Evolutionary conservation across 768 basidiomycete genomes (phyloP).

Genomic region (Lactifluus hygrophoroides): DNA sequence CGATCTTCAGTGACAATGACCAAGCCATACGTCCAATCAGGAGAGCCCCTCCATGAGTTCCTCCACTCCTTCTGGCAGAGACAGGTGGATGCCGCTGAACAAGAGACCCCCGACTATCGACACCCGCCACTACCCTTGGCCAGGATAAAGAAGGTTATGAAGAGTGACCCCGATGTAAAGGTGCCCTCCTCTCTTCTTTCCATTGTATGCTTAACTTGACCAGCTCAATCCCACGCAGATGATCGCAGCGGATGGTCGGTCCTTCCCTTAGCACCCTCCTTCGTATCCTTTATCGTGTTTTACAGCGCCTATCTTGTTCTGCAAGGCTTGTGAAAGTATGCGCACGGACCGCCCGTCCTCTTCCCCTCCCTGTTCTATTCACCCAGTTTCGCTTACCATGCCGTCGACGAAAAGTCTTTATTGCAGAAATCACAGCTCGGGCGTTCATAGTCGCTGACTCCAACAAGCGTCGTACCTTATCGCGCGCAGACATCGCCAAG

Average conservation of each 20-base stretch:
- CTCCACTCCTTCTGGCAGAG: constrained; percentile 85
- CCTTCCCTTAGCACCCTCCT: constrained; percentile 17
- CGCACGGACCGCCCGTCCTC: constrained; percentile 18
- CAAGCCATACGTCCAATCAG: constrained; percentile 67
- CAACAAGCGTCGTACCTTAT: constrained; percentile 92
- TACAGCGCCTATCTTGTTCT: constrained; percentile 86
- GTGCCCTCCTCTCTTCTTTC: constrained; percentile 36
- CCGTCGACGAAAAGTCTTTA: constrained; percentile 66
- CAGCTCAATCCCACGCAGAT: constrained; percentile 44
- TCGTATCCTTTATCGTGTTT: neutral
- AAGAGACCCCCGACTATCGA: constrained; percentile 80
- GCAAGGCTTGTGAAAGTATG: constrained; percentile 97
- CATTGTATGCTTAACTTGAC: neutral
- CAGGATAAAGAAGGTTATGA: constrained; percentile 98
- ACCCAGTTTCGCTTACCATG: neutral
- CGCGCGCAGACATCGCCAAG: constrained; percentile 87
- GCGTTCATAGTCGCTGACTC: constrained; percentile 95
- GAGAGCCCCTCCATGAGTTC: constrained; percentile 82
- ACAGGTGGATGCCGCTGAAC: constrained; percentile 79
- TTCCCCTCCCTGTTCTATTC: neutral
- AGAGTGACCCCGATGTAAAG: constrained; percentile 95
- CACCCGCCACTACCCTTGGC: constrained; percentile 89
- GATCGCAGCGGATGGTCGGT: constrained; percentile 91
- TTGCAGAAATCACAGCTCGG: constrained; percentile 91
- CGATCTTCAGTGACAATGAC: constrained; percentile 20